These are phyloP conservation scores for Cucurbita maxima DNA, from an alignment of 306 rosid genomes.

Conservation along the genomic window DNA sequence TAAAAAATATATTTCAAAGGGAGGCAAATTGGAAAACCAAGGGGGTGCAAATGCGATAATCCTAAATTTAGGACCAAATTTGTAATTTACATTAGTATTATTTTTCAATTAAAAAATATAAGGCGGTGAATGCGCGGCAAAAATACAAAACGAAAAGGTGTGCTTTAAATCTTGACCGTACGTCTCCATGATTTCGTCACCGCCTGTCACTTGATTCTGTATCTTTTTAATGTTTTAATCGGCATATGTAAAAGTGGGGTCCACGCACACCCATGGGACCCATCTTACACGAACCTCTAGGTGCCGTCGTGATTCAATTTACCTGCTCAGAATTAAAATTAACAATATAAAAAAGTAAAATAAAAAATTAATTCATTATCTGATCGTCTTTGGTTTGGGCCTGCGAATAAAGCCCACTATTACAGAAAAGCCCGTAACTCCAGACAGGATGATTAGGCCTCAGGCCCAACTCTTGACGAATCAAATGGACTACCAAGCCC, in stretches of 20 bases:
- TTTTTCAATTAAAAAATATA: neutral
- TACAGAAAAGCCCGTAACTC: neutral
- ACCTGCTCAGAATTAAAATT: neutral
- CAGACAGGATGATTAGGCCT: neutral
- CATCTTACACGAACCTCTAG: neutral
- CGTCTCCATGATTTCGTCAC: neutral
- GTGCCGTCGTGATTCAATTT: neutral
- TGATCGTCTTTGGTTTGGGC: neutral
- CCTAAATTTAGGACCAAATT: neutral
- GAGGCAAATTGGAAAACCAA: too few species aligned
- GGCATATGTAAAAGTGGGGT: neutral
- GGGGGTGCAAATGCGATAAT: too few species aligned
- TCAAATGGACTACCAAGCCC: neutral
- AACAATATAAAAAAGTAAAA: neutral
- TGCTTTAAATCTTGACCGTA: neutral
- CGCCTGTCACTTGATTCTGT: neutral
- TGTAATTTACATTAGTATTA: neutral
- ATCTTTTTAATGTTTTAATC: neutral
- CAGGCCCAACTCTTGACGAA: neutral
- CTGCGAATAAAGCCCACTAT: neutral
- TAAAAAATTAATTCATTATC: neutral
- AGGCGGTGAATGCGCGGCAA: constrained; percentile 4
- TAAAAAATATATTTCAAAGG: too few species aligned
- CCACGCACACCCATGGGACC: neutral
- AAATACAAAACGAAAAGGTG: neutral